A percentile compares a stretch with the other conserved stretches of the same genome.
phyloP scores from a whole-genome alignment of 495 filamentous ascomycete genomes.

The Xylaria cubensis region DNA sequence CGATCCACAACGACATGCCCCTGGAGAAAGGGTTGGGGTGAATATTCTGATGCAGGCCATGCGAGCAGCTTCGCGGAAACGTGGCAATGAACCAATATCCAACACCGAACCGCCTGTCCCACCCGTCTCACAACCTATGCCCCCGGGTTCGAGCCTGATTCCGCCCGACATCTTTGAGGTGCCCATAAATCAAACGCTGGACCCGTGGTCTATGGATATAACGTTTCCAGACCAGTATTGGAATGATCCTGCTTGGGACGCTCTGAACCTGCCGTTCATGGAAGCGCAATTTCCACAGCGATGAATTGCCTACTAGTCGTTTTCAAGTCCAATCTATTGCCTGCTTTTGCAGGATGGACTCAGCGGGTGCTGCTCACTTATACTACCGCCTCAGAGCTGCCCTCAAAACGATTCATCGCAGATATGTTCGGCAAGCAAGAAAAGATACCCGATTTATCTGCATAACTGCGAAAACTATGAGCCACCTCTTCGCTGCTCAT shows the following conservation, averaged over 20 bases:
- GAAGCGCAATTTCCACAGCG: background rate
- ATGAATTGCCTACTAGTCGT: background rate
- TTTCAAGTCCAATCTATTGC: background rate
- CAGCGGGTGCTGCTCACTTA: background rate
- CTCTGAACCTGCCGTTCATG: constrained; percentile 15
- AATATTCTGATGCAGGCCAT: constrained; percentile 4
- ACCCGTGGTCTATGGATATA: constrained; percentile 7
- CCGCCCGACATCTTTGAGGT: background rate
- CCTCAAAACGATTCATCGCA: background rate
- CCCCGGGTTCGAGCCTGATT: background rate
- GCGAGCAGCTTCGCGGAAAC: background rate
- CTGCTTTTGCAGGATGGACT: background rate
- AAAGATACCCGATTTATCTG: background rate
- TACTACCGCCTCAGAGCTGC: background rate
- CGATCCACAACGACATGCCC: constrained; percentile 11
- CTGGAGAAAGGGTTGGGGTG: constrained; percentile 9
- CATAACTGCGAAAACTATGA: background rate
- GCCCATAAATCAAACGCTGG: background rate
- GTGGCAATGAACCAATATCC: background rate
- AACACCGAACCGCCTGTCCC: background rate
- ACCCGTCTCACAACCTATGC: background rate
- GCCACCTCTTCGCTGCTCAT: background rate
- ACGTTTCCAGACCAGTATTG: constrained; percentile 17
- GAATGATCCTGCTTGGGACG: constrained; percentile 17
- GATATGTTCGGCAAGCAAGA: background rate